Evolutionary conservation across 129 eudicot genomes (phyloP).

Genomic region (Lonicera japonica): DNA sequence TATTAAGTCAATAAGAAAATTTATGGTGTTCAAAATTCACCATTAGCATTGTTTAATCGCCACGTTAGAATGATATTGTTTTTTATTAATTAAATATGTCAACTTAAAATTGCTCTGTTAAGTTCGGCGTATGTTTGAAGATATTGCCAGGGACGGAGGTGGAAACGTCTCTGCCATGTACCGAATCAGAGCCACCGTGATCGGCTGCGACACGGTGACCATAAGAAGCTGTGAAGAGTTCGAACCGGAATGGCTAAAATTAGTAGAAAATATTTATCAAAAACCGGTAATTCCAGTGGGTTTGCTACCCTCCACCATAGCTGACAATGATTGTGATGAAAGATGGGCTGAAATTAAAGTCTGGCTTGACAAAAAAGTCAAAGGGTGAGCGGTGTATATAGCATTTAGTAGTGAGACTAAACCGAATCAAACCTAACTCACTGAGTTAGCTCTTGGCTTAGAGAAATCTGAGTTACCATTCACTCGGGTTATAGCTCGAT

Average conservation of each 20-base stretch:
- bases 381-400: constrained; percentile 27
- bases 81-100: too few relatives aligned
- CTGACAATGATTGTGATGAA: neutral
- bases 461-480: constrained; percentile 37
- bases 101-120: neutral
- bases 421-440: constrained; percentile 20
- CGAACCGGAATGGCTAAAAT: constrained; percentile 9
- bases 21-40: too few relatives aligned
- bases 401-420: constrained; percentile 47
- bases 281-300: constrained; percentile 13
- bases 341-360: constrained; percentile 23
- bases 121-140: neutral
- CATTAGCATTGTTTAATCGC: too few relatives aligned
- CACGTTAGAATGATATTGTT: too few relatives aligned
- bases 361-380: constrained; percentile 31
- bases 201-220: neutral
- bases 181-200: neutral
- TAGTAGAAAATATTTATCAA: constrained; percentile 8
- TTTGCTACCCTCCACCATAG: neutral
- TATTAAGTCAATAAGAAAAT: too few relatives aligned
- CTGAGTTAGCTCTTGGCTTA: constrained; percentile 45
- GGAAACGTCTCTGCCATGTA: neutral
- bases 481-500: constrained; percentile 30
- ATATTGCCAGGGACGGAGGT: neutral
- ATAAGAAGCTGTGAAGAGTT: constrained; percentile 10